A percentile compares a stretch with the other conserved stretches of the same genome.
Conservation (phyloP, 164 flowering plant genomes). For the Dillenia turbinata region DNA sequence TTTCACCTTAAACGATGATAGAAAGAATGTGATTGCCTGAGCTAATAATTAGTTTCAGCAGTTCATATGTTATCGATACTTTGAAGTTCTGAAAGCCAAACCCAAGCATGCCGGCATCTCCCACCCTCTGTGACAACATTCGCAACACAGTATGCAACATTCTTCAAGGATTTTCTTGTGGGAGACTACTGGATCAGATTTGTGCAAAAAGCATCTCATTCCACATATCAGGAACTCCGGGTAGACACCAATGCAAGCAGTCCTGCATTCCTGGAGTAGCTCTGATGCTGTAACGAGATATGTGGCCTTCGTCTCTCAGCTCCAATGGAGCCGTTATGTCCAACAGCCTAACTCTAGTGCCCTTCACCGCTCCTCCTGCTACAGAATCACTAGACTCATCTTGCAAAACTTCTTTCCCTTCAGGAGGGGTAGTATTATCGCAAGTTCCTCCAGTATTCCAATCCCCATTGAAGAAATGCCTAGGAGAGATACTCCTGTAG, state of each 20-base stretch:
- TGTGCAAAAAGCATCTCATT: slow-evolving; percentile 68
- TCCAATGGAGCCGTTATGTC: slow-evolving; percentile 73
- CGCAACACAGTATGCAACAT: too few species aligned
- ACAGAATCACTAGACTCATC: slow-evolving; percentile 57
- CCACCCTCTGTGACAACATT: too few species aligned
- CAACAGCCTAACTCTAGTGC: slow-evolving; percentile 55
- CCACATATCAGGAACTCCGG: slow-evolving; percentile 88
- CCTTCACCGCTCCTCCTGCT: slow-evolving; percentile 54
- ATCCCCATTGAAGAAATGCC: slow-evolving; percentile 85
- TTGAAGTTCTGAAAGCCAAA: too few species aligned
- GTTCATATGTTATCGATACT: too few species aligned
- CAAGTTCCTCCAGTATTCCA: slow-evolving; percentile 93
- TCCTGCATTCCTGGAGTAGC: slow-evolving; percentile 57
- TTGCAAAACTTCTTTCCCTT: slow-evolving; percentile 48
- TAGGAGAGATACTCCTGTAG: slow-evolving; percentile 63
- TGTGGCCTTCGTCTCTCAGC: slow-evolving; percentile 82
- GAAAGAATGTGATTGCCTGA: too few species aligned
- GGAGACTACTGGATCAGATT: slow-evolving; percentile 12
- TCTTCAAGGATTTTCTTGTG: too few species aligned
- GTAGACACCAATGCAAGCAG: slow-evolving; percentile 91
- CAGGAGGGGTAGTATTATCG: slow-evolving; percentile 58
- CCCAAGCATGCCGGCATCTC: too few species aligned
- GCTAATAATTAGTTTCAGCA: too few species aligned
- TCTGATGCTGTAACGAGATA: slow-evolving; percentile 55
- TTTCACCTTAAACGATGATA: too few species aligned